phyloP scores from a whole-genome alignment of 768 basidiomycete genomes.

The Lentinula aciculospora region DNA sequence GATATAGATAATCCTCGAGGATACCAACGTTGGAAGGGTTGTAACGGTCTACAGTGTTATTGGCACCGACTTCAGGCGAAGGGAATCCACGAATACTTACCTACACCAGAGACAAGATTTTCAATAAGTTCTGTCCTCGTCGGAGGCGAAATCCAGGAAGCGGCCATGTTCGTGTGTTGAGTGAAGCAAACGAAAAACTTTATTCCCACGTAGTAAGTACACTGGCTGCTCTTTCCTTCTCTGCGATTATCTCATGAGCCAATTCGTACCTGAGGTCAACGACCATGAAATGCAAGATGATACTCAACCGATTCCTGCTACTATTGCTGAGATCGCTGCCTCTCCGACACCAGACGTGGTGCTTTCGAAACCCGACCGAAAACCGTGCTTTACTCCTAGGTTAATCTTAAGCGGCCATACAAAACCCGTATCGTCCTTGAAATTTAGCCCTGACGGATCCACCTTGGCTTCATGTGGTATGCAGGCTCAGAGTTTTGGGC shows the following conservation, averaged over 20 bases:
- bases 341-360: background rate
- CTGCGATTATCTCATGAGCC: background rate
- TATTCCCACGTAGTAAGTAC: background rate
- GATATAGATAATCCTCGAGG: conserved; percentile 94
- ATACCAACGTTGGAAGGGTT: conserved; percentile 92
- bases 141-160: conserved; percentile 68
- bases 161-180: conserved; percentile 30
- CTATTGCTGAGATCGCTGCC: background rate
- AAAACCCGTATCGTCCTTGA: conserved; percentile 75
- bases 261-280: background rate
- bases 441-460: conserved; percentile 83
- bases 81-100: conserved; percentile 37
- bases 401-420: conserved; percentile 79
- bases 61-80: background rate
- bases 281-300: conserved; percentile 7
- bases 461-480: conserved; percentile 81
- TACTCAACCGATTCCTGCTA: background rate
- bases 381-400: conserved; percentile 40
- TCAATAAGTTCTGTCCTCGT: conserved; percentile 86
- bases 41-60: conserved; percentile 70
- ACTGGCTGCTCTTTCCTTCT: background rate
- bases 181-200: background rate
- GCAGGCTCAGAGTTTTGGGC: conserved; percentile 17
- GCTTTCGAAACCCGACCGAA: background rate
- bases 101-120: conserved; percentile 85